Base-by-base conservation (phyloP, 176 grass and related monocot genomes). In the Oryza coarctata region DNA sequence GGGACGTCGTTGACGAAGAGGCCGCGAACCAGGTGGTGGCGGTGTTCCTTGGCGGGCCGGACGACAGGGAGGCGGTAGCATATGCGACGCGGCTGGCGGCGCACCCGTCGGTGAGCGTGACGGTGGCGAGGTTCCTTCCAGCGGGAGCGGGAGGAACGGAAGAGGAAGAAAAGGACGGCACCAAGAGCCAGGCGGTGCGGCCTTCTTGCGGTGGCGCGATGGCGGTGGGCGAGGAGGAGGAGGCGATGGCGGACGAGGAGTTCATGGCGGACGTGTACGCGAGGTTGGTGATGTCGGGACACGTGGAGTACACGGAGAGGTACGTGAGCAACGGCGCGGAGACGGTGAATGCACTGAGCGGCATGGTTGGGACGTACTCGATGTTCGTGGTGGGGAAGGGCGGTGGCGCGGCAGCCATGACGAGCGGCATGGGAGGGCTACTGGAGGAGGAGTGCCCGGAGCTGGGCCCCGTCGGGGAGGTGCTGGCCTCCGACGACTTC, bases 401-500 rank as follows among this genome's bases (percentile, higher is more conserved):
- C 13, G 26, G 45, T 11, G 17, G 1, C 12, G 71, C 67, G 30
- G 30, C 70, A 41, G 11, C 52, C 7, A 83, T 91, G 82, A 96
- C 84, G 3, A 67, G 33, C 2, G 81, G 91, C 60, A 88, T 93
- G 63, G 88, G 86, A 12, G 86, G 83, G 0, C 18, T 55, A 15
- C 87, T 81, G 77, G 77, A 93, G 20, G 77, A 93, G 34, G 94
- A 93, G 18, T 93, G 80, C 66, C 83, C 86, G 1, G 90, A 97
- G 88, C 86, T 97, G 14, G 94, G 94, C 0, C 86, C 86, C 34
- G 57, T 97, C 10, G 94, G 94, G 1, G 90, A 97, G 87, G 71
- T 97, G 23, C 30, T 97, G 68, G 84, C 94, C 65, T 97, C 94
- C 6, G 85, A 92, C 15, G 94, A 93, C 44, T 76, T 96, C 68